phyloP scores from a whole-genome alignment of 306 rosid genomes.

The Lathyrus tuberosus region DNA sequence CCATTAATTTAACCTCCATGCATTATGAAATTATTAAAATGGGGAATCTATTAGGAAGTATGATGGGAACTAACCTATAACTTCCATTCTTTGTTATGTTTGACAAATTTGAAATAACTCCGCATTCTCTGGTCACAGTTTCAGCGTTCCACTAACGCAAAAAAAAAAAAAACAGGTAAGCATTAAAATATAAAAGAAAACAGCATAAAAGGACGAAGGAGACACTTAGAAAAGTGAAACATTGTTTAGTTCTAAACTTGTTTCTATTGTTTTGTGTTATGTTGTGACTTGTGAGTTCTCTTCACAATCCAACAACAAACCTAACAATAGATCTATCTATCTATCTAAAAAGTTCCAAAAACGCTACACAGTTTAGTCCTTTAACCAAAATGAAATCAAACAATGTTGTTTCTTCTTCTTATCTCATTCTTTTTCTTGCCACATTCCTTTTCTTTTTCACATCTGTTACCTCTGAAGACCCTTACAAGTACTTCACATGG shows the following conservation, averaged over 20 bases:
- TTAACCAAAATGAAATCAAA: constrained; percentile 36
- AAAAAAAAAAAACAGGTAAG: background rate
- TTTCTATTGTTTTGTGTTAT: background rate
- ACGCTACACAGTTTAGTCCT: background rate
- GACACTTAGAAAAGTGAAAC: constrained; percentile 25
- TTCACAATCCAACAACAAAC: background rate
- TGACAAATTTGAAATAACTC: constrained; percentile 8
- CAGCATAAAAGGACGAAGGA: constrained; percentile 1
- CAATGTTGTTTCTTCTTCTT: constrained; percentile 41
- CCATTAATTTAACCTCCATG: no score
- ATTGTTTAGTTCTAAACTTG: constrained; percentile 16
- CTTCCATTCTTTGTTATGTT: background rate
- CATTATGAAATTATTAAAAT: no score
- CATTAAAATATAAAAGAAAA: background rate
- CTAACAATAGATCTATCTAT: background rate
- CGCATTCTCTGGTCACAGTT: constrained; percentile 17
- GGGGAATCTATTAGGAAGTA: no score
- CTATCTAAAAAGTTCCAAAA: background rate
- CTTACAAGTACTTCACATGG: constrained; percentile 80
- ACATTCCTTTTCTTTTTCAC: constrained; percentile 23
- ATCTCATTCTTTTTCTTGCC: constrained; percentile 40
- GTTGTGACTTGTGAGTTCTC: constrained; percentile 20
- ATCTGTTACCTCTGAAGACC: constrained; percentile 74
- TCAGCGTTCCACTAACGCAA: background rate
- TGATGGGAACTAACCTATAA: background rate